Base-by-base conservation (phyloP, 2,329 filamentous ascomycete genomes). In the Claviceps digitariae region DNA sequence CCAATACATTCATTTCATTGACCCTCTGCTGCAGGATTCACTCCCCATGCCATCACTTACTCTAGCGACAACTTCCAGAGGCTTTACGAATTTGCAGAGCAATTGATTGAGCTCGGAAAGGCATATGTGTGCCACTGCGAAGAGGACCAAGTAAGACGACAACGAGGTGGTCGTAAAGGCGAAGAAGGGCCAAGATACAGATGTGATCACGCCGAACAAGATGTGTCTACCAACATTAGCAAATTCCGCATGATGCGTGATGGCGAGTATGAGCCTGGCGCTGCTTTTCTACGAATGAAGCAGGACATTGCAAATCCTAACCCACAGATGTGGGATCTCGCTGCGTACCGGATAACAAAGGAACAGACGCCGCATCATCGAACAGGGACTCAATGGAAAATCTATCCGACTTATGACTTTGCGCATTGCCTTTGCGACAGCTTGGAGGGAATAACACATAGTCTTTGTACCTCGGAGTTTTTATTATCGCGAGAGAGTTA, bases 401-500 rank as follows among this genome's bases (percentile, higher is more conserved):
- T 96, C 57, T 96, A 95, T 66, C 93, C 91, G 0, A 94, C 91
- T 0, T 96, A 96, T 64, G 90, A 95, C 66, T 94, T 94, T 66
- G 86, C 86, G 0, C 88, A 94, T 72, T 95, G 87, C 67, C 75
- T 96, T 20, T 91, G 87, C 62, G 91, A 97, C 75, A 90, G 86
- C 59, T 87, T 95, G 58, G 93, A 97, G 68, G 79, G 80, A 20
- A 93, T 97, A 62, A 90, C 90, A 0, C 91, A 96, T 72, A 90
- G 85, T n/a, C 75, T 97, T 20, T 97, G 91, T 67, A 97, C 91
- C 0, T 90, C 86, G 1, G 91, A 97, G 67, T 96, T 96, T 62
- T 82, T 90, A 58, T 81, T 87, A 52, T 86, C 87, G 20, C 75
- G 91, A 55, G 83, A 87, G 49, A 93, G 87, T 41, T 98, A 97